Base-by-base conservation (phyloP, 768 basidiomycete genomes). In the Tulasnella calospora region DNA sequence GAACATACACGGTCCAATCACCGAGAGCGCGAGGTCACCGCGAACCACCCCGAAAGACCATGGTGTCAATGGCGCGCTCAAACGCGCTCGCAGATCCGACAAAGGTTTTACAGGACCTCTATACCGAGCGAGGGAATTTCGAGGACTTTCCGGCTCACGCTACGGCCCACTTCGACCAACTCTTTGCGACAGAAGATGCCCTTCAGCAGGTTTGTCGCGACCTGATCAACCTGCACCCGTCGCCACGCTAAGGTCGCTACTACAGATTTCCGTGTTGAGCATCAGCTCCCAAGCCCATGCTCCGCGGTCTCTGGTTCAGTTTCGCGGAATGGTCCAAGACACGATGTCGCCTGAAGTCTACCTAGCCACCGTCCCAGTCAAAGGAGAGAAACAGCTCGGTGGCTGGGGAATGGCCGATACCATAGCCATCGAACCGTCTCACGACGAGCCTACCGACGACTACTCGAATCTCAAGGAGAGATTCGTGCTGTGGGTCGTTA, bases 261-360 rank as follows among this genome's bases (percentile, higher is more conserved):
- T 41, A 17, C 74, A 93, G 90, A 91, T 94, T 71, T 90, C 92
- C 0, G 80, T 84, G 9, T 86, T 94, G 44, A 85, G 87, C 82
- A 82, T 87, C 15, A 81, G 82, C 6, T 81, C 84, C 74, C 88
- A 91, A 15, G 89, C 90, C 47, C 85, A 88, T 36, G 84, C 84
- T 3, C 87, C 89, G 81, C 82, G 90, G n/a, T 84, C 89, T 0
- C 87, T 94, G 5, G 92, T 95, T 3, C 86, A 88, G 27, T 94
- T 94, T 83, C 88, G 89, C 41, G 91, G 88, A 35, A 93, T 82
- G 82, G 86, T 94, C 40, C 94, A 95, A 83, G 94, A 94, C 82
- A 94, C 92, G 2, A 82, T 88, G 23, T 89, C 91, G 7, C 88
- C 89, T 0, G 92, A 94, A 82, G 86, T 95, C 80, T 95, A 95